These are phyloP conservation scores for Pulveroboletus sp. DNA, from an alignment of 768 basidiomycete species.

Conservation along the genomic window DNA sequence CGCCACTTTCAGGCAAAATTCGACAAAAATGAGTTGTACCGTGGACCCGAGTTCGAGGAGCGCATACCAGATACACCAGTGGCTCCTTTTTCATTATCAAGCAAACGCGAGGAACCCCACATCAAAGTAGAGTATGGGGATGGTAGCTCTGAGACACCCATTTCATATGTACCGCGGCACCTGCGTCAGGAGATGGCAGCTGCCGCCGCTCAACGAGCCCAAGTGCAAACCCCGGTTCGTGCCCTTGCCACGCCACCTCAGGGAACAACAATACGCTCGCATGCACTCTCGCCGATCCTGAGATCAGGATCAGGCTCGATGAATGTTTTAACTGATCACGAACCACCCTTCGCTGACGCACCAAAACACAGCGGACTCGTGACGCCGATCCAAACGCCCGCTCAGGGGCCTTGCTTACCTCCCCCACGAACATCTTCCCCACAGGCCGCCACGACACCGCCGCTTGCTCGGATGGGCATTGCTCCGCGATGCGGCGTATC, in stretches of 20 bases:
- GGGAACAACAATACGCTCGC: background rate
- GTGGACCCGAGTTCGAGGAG: constrained; percentile 66
- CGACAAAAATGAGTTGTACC: constrained; percentile 60
- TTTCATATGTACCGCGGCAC: constrained; percentile 39
- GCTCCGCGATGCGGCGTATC: constrained; percentile 13
- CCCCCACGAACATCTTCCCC: background rate
- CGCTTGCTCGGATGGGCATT: constrained; percentile 10
- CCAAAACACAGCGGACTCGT: constrained; percentile 21
- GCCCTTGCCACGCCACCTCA: background rate
- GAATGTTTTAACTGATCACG: background rate
- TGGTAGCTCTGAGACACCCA: constrained; percentile 13
- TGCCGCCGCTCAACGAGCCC: constrained; percentile 5
- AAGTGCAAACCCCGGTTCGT: background rate
- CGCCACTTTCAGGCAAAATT: constrained; percentile 43
- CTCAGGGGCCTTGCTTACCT: constrained; percentile 28
- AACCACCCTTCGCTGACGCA: background rate
- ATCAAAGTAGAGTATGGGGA: constrained; percentile 19
- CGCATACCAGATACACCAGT: constrained; percentile 26
- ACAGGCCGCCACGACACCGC: constrained; percentile 1
- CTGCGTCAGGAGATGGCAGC: constrained; percentile 29
- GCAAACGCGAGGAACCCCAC: background rate
- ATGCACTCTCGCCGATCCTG: background rate
- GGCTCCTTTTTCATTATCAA: background rate
- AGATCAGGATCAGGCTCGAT: background rate
- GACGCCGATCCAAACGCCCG: constrained; percentile 34